Evolutionary conservation across 805 yeast genomes (phyloP), one percentile per base, ranked within the genome.

Genomic region (Yamadazyma paraphyllophila): DNA sequence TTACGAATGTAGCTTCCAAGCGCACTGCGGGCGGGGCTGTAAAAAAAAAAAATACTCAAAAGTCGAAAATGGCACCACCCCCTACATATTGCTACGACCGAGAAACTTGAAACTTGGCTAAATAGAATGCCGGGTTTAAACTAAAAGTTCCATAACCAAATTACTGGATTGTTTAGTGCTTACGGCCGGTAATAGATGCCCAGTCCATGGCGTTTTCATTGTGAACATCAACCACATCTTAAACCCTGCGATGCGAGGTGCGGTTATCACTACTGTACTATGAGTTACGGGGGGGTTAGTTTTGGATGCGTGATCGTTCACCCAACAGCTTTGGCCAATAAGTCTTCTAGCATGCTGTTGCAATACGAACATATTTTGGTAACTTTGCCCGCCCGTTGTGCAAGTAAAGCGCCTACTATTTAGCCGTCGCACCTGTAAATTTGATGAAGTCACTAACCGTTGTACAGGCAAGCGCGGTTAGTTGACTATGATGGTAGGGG

Each of bases 81-180:
- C 40, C 40, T 37, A 31, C 20, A 37, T n/a, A 37, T 12, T 7
- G 36, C 11, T 5, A 13, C 8, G 2, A 15, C 14, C 7, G 12
- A 25, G 26, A 25, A 26, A 26, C 32, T 16, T 37, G 40, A 37
- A 37, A 37, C 40, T 36, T 37, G 40, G 40, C 32, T 37, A 37
- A 37, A 37, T 24, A 37, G 40, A 37, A 37, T 25, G 40, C 40
- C 20, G 32, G 40, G 32, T 37, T 37, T 37, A 37, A 37, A 37
- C 32, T 37, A n/a, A 36, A 36, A 36, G 13, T 25, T 26, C 13
- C 32, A n/a, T 13, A n/a, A 20, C n/a, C 32, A 11, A 24, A 27
- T 17, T 37, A 31, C 40, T 14, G n/a, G 7, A 37, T 37, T 37
- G 39, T 36, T 2, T 17, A 8, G 5, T 13, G 13, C 15, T 26